Base-by-base conservation (phyloP, 2,329 filamentous ascomycete genomes). In the Colletotrichum viniferum region DNA sequence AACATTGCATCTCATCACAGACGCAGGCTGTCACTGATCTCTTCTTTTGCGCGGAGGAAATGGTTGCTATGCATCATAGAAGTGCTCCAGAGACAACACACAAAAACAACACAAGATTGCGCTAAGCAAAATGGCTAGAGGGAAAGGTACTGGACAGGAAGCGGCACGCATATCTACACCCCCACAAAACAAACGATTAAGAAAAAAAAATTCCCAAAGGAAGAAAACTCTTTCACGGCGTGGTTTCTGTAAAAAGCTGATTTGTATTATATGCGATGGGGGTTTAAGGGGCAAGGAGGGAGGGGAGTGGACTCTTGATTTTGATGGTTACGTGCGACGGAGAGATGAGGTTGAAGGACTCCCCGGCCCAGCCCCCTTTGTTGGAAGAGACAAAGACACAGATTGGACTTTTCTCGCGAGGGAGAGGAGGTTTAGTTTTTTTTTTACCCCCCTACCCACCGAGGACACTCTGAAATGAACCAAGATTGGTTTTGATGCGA, bases 1-100 rank as follows among this genome's bases (percentile, higher is more conserved):
- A 68, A 69, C 48, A 73, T 66, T 63, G 60, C 69, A 73, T 76
- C 75, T 64, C 67, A 69, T 77, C 63, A 73, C 68, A 73, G 77
- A 76, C 75, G 70, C 77, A 68, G 72, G 77, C 66, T 77, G 76
- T 77, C 82, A 77, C 73, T 78, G 76, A 58, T 71, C 62, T 66
- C 58, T 43, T 55, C 55, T 71, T 68, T 55, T 48, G 67, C 58
- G 55, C 38, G 70, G 70, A 74, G 60, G 64, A 48, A 67, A 65
- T 32, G 30, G 48, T 48, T 36, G 28, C 28, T 67, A 60, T 64
- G 71, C 76, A 77, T 77, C 63, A 77, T 77, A 77, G 76, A 77
- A 74, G 64, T 60, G 75, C 71, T 63, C 32, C 74, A 55, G 58
- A 66, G 36, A 68, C 63, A 72, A 72, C 30, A 62, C 58, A 69